These are phyloP conservation scores for Aspergillus udagawae DNA, from an alignment of 2,329 filamentous ascomycete genomes.

Conservation along the genomic window DNA sequence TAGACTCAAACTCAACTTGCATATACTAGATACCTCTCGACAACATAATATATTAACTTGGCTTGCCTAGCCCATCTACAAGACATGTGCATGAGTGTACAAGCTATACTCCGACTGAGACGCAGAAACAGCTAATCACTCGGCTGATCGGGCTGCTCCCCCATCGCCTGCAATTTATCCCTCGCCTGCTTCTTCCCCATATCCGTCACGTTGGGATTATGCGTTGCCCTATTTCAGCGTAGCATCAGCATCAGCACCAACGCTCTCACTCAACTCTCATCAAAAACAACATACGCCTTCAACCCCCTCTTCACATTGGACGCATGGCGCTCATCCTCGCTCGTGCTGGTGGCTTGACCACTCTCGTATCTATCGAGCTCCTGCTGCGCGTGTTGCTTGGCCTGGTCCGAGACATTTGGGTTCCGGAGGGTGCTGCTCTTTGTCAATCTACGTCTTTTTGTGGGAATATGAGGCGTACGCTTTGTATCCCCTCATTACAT, in stretches of 20 bases:
- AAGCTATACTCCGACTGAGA: not conserved
- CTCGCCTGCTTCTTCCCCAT: conserved; percentile 5
- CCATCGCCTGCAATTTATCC: conserved; percentile 13
- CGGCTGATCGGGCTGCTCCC: conserved; percentile 7
- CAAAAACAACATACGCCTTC: conserved; percentile 18
- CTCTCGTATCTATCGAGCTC: conserved; percentile 12
- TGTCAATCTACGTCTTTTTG: not conserved
- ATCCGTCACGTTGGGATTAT: conserved; percentile 16
- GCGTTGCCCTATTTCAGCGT: conserved; percentile 12
- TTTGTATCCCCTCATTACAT: conserved; percentile 19
- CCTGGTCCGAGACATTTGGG: conserved; percentile 13
- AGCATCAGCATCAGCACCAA: conserved; percentile 1
- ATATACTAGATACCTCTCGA: not conserved
- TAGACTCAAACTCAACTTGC: not conserved
- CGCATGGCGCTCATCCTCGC: conserved; percentile 10
- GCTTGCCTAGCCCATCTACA: not conserved
- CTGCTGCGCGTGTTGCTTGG: conserved; percentile 14
- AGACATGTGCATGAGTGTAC: not conserved
- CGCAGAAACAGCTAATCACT: conserved; percentile 2
- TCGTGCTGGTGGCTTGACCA: conserved; percentile 4
- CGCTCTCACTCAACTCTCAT: not conserved
- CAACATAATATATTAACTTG: not conserved
- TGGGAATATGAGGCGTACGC: conserved; percentile 9
- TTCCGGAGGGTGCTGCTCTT: conserved; percentile 15
- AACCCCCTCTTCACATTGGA: conserved; percentile 20